These are phyloP conservation scores for Eimeria acervulina DNA, from an alignment of 169 alveolate species.

Conservation along the genomic window DNA sequence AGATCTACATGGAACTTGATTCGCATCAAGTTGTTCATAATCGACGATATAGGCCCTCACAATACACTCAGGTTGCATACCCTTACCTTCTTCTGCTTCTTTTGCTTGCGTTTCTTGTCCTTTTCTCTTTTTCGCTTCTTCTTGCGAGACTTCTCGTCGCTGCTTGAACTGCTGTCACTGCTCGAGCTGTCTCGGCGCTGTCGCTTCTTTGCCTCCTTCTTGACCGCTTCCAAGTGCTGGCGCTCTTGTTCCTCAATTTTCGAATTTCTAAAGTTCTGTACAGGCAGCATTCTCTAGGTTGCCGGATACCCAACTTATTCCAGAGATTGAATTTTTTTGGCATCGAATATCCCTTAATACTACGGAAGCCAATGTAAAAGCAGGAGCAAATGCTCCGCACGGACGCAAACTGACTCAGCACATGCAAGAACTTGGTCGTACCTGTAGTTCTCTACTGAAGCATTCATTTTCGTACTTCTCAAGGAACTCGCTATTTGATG, in stretches of 20 bases:
- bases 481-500: slow-evolving; percentile 75
- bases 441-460: slow-evolving; percentile 77
- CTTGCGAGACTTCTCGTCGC: slow-evolving; percentile 66
- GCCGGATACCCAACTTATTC: background rate
- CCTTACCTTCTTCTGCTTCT: slow-evolving; percentile 59
- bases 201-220: slow-evolving; percentile 78
- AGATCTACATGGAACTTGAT: background rate
- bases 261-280: slow-evolving; percentile 64
- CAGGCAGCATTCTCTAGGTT: background rate
- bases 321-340: background rate
- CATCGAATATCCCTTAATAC: background rate
- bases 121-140: slow-evolving; percentile 62
- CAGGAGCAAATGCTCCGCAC: background rate
- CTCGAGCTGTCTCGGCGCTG: slow-evolving; percentile 62
- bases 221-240: slow-evolving; percentile 59
- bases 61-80: background rate
- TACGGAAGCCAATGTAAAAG: background rate
- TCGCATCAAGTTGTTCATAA: background rate
- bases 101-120: slow-evolving; percentile 61
- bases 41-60: background rate
- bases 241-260: slow-evolving; percentile 79
- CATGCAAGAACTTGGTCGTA: background rate
- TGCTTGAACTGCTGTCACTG: slow-evolving; percentile 67
- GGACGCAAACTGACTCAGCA: background rate
- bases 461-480: slow-evolving; percentile 81